Conservation (phyloP, 2,329 filamentous ascomycete species). For the Trichoderma arundinaceum region DNA sequence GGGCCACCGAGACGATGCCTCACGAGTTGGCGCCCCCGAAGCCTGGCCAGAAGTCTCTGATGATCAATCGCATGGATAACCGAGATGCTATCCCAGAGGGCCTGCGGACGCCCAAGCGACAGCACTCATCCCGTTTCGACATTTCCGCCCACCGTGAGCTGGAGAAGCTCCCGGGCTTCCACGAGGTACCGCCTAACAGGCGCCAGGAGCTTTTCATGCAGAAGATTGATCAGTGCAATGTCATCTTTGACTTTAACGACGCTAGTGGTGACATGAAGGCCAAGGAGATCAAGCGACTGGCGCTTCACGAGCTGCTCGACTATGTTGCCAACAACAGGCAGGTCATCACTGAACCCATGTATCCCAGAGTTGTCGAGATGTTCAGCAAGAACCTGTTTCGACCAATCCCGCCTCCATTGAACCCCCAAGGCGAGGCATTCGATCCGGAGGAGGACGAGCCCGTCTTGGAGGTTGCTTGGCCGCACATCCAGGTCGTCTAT, state of each 20-base stretch:
- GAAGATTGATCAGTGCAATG: constrained; percentile 99
- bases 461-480: constrained; percentile 97
- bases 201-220: constrained; percentile 99
- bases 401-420: constrained; percentile 95
- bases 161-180: constrained; percentile 96
- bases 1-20: constrained; percentile 96
- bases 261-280: constrained; percentile 98
- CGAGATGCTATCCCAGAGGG: constrained; percentile 92
- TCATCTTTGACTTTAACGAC: constrained; percentile 99
- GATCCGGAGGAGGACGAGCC: constrained; percentile 99
- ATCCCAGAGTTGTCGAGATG: constrained; percentile 97
- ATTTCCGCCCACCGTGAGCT: constrained; percentile 96
- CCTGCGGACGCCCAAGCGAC: constrained; percentile 90
- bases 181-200: constrained; percentile 93
- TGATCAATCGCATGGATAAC: constrained; percentile 89
- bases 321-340: constrained; percentile 98
- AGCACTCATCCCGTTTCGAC: constrained; percentile 97
- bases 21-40: constrained; percentile 95
- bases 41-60: constrained; percentile 83
- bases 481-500: constrained; percentile 98
- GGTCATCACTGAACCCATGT: constrained; percentile 99
- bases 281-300: constrained; percentile 98
- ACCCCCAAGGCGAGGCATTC: constrained; percentile 96
- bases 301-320: constrained; percentile 92
- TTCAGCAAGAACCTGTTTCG: constrained; percentile 98